A percentile compares a stretch with the other conserved stretches of the same genome.
Evolutionary conservation across 2,329 filamentous ascomycete genomes (phyloP).

Genomic region (Neophaeococcomyces mojaviensis): DNA sequence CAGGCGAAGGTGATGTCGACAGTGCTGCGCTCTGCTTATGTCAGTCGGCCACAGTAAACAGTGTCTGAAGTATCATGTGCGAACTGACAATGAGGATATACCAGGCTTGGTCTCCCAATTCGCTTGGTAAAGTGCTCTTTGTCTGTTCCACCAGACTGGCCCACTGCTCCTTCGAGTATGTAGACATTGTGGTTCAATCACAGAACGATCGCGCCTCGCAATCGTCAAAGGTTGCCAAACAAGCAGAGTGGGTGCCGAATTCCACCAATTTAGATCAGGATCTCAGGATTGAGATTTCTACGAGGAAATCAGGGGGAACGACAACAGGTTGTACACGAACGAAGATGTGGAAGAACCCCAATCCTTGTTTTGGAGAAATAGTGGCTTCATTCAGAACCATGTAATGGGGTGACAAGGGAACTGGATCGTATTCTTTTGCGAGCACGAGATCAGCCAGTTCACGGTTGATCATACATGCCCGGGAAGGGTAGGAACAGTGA

Average conservation of each 20-base stretch:
- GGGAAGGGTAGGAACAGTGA: too few species aligned
- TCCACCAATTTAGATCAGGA: background rate
- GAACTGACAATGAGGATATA: slow-evolving; percentile 36
- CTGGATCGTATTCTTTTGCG: too few species aligned
- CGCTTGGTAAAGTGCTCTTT: slow-evolving; percentile 21
- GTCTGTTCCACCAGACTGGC: slow-evolving; percentile 23
- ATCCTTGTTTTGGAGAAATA: too few species aligned
- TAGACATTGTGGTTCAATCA: background rate
- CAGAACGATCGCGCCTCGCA: background rate
- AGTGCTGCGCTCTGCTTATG: slow-evolving; percentile 21
- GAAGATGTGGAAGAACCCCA: too few species aligned
- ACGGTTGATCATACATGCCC: too few species aligned
- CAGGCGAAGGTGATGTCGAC: slow-evolving; percentile 23
- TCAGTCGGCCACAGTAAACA: background rate
- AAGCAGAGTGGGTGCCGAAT: background rate
- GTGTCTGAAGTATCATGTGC: slow-evolving; percentile 22
- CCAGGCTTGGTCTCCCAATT: slow-evolving; percentile 58
- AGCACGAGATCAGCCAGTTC: too few species aligned
- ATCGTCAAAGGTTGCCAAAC: background rate
- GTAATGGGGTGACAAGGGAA: too few species aligned
- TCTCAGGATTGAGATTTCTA: too few species aligned
- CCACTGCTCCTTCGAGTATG: slow-evolving; percentile 15
- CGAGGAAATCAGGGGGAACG: too few species aligned
- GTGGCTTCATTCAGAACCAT: too few species aligned
- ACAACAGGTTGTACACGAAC: too few species aligned